Percentiles rank a stretch among this genome's conserved stretches.
phyloP scores from a whole-genome alignment of 2,329 filamentous ascomycete species.

The Diaporthe caulivora region DNA sequence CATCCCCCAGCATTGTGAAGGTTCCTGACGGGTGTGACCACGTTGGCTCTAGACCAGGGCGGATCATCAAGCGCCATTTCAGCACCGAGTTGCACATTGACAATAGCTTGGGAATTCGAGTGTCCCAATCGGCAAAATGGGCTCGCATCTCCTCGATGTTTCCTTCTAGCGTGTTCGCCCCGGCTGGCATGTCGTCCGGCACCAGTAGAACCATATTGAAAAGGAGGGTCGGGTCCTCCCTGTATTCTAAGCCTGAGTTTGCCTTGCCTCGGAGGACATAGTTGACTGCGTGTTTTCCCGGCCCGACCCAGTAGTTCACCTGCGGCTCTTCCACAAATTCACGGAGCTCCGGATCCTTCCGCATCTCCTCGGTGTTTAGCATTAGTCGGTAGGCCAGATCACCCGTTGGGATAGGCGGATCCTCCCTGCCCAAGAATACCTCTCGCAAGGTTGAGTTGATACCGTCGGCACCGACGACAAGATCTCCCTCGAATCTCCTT shows the following conservation, averaged over 20 bases:
- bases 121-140: conserved; percentile 70
- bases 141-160: conserved; percentile 62
- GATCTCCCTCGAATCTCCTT: conserved; percentile 52
- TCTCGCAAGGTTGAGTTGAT: conserved; percentile 59
- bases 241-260: conserved; percentile 16
- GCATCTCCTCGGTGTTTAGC: conserved; percentile 58
- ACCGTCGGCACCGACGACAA: conserved; percentile 62
- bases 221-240: conserved; percentile 50
- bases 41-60: conserved; percentile 59
- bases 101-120: conserved; percentile 67
- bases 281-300: conserved; percentile 64
- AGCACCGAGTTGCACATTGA: conserved; percentile 67
- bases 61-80: conserved; percentile 72
- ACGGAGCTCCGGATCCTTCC: conserved; percentile 58
- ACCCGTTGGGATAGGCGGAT: conserved; percentile 62
- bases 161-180: conserved; percentile 58
- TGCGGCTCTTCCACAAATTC: conserved; percentile 59
- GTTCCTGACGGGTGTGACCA: conserved; percentile 69
- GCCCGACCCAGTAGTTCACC: conserved; percentile 66
- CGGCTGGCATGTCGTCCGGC: conserved; percentile 61
- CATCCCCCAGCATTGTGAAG: conserved; percentile 73
- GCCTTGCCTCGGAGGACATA: conserved; percentile 57
- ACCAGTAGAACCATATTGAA: conserved; percentile 66
- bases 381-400: conserved; percentile 64
- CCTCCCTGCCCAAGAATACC: conserved; percentile 56